Percentiles rank a stretch among this genome's conserved stretches.
These are phyloP conservation scores for Penicillium nucicola DNA, from an alignment of 495 filamentous ascomycete species.

Conservation along the genomic window DNA sequence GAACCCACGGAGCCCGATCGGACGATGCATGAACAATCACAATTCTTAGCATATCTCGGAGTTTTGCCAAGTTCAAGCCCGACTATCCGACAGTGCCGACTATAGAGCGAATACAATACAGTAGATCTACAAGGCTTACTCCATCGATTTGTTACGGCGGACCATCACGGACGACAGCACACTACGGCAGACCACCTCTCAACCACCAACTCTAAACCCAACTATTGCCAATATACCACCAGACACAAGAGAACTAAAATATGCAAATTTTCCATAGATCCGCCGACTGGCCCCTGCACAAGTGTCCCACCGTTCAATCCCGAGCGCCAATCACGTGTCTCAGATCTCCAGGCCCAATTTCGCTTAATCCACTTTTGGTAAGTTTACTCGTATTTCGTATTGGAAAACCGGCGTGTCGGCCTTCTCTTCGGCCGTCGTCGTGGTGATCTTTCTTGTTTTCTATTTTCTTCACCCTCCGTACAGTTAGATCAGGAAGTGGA, in stretches of 20 bases:
- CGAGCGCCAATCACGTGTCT: conserved; percentile 27
- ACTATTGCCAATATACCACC: no score
- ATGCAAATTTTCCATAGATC: conserved; percentile 24
- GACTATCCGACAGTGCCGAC: conserved; percentile 4
- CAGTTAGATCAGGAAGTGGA: no score
- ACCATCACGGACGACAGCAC: no score
- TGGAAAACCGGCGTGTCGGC: conserved; percentile 2
- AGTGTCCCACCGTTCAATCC: conserved; percentile 15
- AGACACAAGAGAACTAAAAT: neutral
- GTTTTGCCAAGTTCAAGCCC: conserved; percentile 6
- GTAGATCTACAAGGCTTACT: no score
- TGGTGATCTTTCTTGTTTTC: neutral
- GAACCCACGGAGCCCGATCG: conserved; percentile 30
- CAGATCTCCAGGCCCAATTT: conserved; percentile 35
- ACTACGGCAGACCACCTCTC: no score
- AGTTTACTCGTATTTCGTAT: conserved; percentile 8
- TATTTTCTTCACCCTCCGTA: no score
- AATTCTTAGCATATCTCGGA: conserved; percentile 12
- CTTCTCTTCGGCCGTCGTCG: neutral
- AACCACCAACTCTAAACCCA: no score
- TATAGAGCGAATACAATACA: no score
- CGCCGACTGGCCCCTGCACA: conserved; percentile 15
- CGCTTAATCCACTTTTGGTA: conserved; percentile 31
- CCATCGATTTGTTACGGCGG: no score
- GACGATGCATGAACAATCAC: conserved; percentile 23